Evolutionary conservation across 1,284 basidiomycete genomes (phyloP).

Genomic region (Apiotrichum siamense): DNA sequence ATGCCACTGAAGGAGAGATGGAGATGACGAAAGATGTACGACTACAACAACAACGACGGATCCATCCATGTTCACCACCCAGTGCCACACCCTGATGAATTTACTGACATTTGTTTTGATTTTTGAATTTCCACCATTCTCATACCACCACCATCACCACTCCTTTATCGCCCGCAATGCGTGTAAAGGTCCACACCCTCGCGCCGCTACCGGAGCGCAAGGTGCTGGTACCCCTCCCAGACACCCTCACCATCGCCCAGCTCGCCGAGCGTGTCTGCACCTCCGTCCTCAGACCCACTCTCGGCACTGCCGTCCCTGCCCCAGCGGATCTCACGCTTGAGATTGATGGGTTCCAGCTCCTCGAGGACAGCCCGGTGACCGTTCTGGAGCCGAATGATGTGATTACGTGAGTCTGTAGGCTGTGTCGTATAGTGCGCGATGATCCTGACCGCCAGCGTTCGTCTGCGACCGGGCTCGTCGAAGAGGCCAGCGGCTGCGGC

Average conservation of each 20-base stretch:
- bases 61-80: neutral
- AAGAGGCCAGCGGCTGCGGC: no score
- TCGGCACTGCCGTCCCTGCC: neutral
- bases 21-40: neutral
- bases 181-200: slow-evolving; percentile 30
- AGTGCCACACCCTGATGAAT: no score
- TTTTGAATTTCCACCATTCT: neutral
- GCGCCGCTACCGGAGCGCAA: slow-evolving; percentile 31
- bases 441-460: no score
- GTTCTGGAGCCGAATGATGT: slow-evolving; percentile 38
- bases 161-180: slow-evolving; percentile 17
- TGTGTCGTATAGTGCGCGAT: neutral
- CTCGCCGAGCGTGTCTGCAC: slow-evolving; percentile 1
- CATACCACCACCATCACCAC: neutral
- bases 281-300: neutral
- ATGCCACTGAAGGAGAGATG: neutral
- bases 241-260: neutral
- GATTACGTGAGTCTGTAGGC: slow-evolving; percentile 32
- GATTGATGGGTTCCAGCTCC: slow-evolving; percentile 46
- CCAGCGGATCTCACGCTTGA: slow-evolving; percentile 20
- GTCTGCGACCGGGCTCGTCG: no score
- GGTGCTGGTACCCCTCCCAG: slow-evolving; percentile 18
- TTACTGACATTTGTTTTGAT: neutral
- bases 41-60: no score
- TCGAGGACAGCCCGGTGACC: slow-evolving; percentile 29